phyloP scores from a whole-genome alignment of 2,329 filamentous ascomycete species.

The Pseudogymnoascus sp. region DNA sequence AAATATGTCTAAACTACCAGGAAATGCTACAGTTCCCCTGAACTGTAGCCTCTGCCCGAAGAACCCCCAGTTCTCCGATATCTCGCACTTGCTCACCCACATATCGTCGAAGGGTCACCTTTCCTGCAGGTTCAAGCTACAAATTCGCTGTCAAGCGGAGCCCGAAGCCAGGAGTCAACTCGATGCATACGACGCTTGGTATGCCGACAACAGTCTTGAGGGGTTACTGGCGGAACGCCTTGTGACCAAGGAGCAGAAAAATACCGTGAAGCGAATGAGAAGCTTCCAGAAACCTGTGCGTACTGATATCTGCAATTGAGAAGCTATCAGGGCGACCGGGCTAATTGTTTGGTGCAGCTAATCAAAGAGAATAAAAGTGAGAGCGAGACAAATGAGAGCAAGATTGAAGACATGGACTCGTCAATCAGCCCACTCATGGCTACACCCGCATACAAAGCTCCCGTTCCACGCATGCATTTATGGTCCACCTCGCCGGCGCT shows the following conservation, averaged over 20 bases:
- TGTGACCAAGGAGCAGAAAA: conserved; percentile 67
- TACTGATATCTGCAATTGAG: background rate
- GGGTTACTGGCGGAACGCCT: conserved; percentile 71
- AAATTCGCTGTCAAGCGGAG: conserved; percentile 65
- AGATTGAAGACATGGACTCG: background rate
- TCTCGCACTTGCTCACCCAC: conserved; percentile 88
- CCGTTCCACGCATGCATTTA: conserved; percentile 30
- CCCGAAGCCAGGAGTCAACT: conserved; percentile 56
- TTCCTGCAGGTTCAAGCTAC: conserved; percentile 73
- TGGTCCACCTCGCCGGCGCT: conserved; percentile 20
- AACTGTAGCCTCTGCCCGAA: conserved; percentile 79
- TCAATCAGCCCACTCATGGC: background rate
- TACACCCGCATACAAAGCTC: conserved; percentile 26
- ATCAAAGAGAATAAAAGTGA: background rate
- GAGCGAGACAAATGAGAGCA: background rate
- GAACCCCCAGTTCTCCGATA: conserved; percentile 75
- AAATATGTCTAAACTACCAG: conserved; percentile 16
- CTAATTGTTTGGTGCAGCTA: background rate
- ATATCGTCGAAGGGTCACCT: conserved; percentile 90
- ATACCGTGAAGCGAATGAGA: conserved; percentile 31
- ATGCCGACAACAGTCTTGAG: conserved; percentile 63
- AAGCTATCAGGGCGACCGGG: background rate
- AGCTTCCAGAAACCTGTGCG: background rate
- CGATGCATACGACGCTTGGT: conserved; percentile 72
- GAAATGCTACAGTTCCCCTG: conserved; percentile 51